Percentiles rank a stretch among this genome's conserved stretches.
These are phyloP conservation scores for Eragrostis curvula DNA, from an alignment of 176 grass and related monocot species.

Conservation along the genomic window DNA sequence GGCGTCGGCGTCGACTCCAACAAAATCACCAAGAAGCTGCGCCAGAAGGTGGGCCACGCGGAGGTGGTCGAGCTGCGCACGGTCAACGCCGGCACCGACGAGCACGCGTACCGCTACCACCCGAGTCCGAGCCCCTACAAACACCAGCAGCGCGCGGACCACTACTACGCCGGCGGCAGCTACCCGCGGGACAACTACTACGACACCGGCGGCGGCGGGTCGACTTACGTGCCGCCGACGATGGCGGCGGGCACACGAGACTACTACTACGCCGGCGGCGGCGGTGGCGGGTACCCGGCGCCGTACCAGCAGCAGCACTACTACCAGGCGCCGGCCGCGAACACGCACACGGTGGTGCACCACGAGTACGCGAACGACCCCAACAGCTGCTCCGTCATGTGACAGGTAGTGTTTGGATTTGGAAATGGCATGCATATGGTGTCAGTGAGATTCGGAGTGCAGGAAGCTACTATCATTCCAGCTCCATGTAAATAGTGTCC, in stretches of 20 bases:
- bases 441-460: background rate
- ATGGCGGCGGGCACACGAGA: background rate
- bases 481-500: constrained; percentile 16
- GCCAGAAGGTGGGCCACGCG: constrained; percentile 54
- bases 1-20: constrained; percentile 53
- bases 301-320: constrained; percentile 41
- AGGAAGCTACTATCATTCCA: background rate
- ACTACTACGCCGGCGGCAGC: constrained; percentile 24
- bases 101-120: constrained; percentile 49
- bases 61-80: constrained; percentile 57
- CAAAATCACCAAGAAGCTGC: constrained; percentile 58
- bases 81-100: constrained; percentile 24
- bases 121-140: constrained; percentile 43
- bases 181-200: background rate
- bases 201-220: background rate
- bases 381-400: constrained; percentile 54
- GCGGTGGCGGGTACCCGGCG: constrained; percentile 10
- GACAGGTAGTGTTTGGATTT: background rate
- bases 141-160: constrained; percentile 19
- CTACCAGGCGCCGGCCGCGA: background rate
- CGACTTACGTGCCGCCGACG: constrained; percentile 16
- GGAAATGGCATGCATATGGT: background rate
- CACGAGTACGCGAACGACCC: constrained; percentile 46
- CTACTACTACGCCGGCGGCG: constrained; percentile 30
- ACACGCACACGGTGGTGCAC: constrained; percentile 56